Evolutionary conservation across 148 eudicot species (phyloP).

Genomic region (Chenopodium album): DNA sequence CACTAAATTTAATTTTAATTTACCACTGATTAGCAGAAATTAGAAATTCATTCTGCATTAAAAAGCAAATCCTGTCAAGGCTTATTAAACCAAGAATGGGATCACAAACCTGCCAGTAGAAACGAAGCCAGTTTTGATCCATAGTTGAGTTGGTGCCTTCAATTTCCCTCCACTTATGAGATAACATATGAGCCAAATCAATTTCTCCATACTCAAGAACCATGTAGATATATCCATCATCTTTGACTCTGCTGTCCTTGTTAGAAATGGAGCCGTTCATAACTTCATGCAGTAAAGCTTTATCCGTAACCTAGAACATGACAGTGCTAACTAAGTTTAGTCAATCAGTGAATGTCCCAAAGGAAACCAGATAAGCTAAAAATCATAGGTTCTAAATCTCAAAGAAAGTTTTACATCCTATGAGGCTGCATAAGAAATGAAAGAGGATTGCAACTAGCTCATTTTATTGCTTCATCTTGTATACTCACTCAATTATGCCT

Average conservation of each 20-base stretch:
- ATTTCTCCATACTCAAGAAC: constrained; percentile 98
- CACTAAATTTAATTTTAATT: too few relatives aligned
- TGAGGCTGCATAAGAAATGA: not conserved
- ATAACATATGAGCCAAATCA: constrained; percentile 94
- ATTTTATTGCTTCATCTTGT: not conserved
- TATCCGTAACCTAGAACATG: constrained; percentile 79
- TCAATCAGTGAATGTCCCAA: not conserved
- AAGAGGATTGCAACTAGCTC: constrained; percentile 2
- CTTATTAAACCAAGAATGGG: not conserved
- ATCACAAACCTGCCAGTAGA: constrained; percentile 85
- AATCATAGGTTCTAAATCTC: not conserved
- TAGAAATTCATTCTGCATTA: not conserved
- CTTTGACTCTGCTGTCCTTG: constrained; percentile 77
- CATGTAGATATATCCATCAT: constrained; percentile 90
- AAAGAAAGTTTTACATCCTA: not conserved
- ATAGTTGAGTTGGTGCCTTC: constrained; percentile 56
- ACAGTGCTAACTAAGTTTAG: constrained; percentile 17
- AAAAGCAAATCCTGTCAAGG: not conserved
- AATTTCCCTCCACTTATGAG: constrained; percentile 87
- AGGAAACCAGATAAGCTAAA: not conserved
- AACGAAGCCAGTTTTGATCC: constrained; percentile 96
- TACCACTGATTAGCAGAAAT: not conserved
- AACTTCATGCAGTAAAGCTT: constrained; percentile 77
- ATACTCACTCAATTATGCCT: too few relatives aligned
- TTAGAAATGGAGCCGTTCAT: constrained; percentile 65